These are phyloP conservation scores for Pseudogymnoascus sp. DNA, from an alignment of 2,329 filamentous ascomycete genomes.

Conservation along the genomic window DNA sequence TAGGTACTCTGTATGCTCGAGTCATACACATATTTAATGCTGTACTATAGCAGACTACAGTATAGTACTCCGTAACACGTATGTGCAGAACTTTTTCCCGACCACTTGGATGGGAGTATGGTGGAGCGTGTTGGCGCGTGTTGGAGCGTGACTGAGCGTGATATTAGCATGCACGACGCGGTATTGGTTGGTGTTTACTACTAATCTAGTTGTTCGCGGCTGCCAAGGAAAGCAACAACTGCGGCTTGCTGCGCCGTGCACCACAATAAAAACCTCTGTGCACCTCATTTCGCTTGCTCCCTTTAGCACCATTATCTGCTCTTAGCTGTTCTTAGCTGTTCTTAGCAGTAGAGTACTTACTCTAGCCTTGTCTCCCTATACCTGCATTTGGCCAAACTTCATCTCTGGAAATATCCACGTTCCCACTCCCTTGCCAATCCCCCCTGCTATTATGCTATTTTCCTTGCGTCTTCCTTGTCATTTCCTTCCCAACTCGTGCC, in stretches of 20 bases:
- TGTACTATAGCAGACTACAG: too few species aligned
- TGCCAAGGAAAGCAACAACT: not conserved
- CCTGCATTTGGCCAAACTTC: not conserved
- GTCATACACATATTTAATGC: too few species aligned
- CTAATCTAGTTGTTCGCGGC: not conserved
- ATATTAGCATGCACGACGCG: not conserved
- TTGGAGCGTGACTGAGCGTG: not conserved
- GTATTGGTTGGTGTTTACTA: not conserved
- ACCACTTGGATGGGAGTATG: not conserved
- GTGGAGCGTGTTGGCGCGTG: not conserved
- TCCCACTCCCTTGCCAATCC: not conserved
- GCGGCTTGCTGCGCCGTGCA: too few species aligned
- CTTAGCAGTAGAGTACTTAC: not conserved
- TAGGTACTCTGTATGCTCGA: too few species aligned
- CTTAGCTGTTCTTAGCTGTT: not conserved
- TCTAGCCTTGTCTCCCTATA: not conserved
- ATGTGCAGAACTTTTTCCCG: not conserved
- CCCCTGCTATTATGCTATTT: not conserved
- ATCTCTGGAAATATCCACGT: not conserved
- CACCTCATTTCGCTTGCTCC: conserved; percentile 5
- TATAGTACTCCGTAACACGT: not conserved
- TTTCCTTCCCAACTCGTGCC: not conserved
- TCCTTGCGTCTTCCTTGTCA: not conserved
- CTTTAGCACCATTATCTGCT: not conserved
- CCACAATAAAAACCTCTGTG: not conserved